Conservation (phyloP, 2,329 filamentous ascomycete species). For the Neoascochyta sp. region DNA sequence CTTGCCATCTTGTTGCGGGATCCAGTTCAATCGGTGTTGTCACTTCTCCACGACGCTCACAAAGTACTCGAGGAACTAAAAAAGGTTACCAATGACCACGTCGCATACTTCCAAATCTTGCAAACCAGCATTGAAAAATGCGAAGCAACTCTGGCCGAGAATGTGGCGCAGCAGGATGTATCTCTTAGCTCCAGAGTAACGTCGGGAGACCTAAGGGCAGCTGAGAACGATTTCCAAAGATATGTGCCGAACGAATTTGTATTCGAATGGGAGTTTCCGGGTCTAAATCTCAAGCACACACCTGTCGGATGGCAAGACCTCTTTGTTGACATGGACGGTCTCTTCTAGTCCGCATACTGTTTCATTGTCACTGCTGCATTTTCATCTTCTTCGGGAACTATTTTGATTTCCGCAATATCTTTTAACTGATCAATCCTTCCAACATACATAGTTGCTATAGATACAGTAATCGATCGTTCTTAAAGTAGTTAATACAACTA, state of each 20-base stretch:
- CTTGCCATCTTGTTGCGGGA: conserved; percentile 50
- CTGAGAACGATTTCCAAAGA: conserved; percentile 49
- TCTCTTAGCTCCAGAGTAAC: conserved; percentile 2
- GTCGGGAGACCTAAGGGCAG: conserved; percentile 25
- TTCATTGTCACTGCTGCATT: no score
- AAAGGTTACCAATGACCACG: conserved; percentile 42
- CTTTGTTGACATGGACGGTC: conserved; percentile 44
- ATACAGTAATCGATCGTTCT: no score
- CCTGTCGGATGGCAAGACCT: conserved; percentile 48
- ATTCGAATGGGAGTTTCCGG: conserved; percentile 58
- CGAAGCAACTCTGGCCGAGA: conserved; percentile 44
- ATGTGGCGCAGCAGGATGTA: conserved; percentile 17
- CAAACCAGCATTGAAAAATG: conserved; percentile 51
- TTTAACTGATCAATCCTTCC: no score
- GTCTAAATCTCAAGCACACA: conserved; percentile 51
- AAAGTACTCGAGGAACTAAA: conserved; percentile 45
- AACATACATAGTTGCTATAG: no score
- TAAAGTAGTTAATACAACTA: neutral
- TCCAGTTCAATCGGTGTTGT: conserved; percentile 36
- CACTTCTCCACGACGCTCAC: conserved; percentile 45
- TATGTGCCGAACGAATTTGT: conserved; percentile 56
- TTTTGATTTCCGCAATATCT: no score
- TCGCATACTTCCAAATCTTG: conserved; percentile 49
- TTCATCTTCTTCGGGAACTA: no score
- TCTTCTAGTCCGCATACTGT: no score